phyloP scores from a whole-genome alignment of 192 early-diverging fungal species.

The Coemansia sp. region DNA sequence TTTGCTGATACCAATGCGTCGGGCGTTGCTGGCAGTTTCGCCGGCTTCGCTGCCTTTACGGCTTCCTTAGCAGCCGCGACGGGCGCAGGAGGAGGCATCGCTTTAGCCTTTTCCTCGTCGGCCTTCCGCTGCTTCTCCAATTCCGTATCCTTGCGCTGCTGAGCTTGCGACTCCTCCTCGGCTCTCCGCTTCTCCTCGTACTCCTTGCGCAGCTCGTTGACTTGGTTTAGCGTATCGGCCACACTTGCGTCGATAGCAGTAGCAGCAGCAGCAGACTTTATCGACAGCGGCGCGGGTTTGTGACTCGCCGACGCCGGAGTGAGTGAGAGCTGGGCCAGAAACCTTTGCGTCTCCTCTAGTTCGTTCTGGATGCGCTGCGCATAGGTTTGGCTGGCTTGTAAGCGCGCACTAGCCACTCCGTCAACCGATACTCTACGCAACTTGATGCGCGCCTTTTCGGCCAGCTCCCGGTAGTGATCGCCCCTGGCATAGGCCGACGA shows the following conservation, averaged over 20 bases:
- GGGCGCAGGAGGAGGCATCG: neutral
- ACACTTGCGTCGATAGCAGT: constrained; percentile 10
- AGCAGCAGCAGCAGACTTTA: neutral
- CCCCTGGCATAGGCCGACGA: constrained; percentile 12
- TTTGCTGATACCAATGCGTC: neutral
- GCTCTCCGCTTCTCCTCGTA: constrained; percentile 13
- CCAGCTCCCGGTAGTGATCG: constrained; percentile 19
- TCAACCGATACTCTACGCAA: constrained; percentile 5
- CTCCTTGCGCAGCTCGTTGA: constrained; percentile 36
- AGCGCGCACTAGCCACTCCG: constrained; percentile 13
- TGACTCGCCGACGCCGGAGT: neutral
- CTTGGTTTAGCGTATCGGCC: constrained; percentile 14
- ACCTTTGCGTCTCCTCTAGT: constrained; percentile 26
- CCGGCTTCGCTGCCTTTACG: neutral
- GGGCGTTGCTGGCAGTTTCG: no score
- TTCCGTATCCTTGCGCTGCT: constrained; percentile 6
- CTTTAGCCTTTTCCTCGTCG: constrained; percentile 12
- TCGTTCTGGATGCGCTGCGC: constrained; percentile 31
- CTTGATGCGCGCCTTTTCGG: constrained; percentile 1
- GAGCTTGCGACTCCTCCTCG: neutral
- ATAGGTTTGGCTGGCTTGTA: constrained; percentile 18
- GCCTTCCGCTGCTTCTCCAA: constrained; percentile 15
- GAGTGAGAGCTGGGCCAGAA: constrained; percentile 20
- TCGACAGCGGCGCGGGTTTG: neutral
- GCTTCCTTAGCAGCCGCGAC: neutral